Evolutionary conservation across 768 basidiomycete species (phyloP).

Genomic region (Lactifluus hygrophoroides): DNA sequence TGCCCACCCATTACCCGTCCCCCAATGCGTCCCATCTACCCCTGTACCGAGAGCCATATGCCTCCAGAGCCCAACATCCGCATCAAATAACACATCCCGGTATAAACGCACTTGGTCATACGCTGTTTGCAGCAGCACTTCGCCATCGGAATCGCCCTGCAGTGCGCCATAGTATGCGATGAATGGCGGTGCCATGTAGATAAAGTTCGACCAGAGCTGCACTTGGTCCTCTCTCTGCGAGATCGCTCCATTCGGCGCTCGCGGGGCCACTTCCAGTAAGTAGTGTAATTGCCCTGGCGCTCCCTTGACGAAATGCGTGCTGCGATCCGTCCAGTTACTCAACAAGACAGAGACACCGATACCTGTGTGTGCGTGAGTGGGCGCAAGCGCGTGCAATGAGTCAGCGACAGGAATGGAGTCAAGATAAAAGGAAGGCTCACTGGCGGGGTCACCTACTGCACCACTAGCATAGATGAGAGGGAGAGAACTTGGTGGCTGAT

Average conservation of each 20-base stretch:
- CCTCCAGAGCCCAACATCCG: conserved; percentile 40
- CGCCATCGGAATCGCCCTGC: conserved; percentile 29
- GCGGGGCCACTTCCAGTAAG: conserved; percentile 37
- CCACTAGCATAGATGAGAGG: conserved; percentile 40
- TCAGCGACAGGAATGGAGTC: not conserved
- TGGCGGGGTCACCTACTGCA: conserved; percentile 57
- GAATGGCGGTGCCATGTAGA: conserved; percentile 59
- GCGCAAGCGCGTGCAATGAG: no score
- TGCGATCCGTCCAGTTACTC: conserved; percentile 42
- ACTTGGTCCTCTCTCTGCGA: conserved; percentile 46
- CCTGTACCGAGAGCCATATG: conserved; percentile 43
- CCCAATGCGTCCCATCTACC: conserved; percentile 47
- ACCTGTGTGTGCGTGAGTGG: not conserved
- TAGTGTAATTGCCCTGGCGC: conserved; percentile 42
- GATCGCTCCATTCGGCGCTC: conserved; percentile 45
- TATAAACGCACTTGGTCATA: conserved; percentile 52
- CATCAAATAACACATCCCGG: conserved; percentile 40
- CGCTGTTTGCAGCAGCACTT: conserved; percentile 36
- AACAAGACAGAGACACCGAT: conserved; percentile 34
- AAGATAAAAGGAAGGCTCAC: conserved; percentile 25
- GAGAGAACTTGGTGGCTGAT: conserved; percentile 31
- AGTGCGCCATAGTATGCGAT: conserved; percentile 56
- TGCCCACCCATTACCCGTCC: conserved; percentile 66
- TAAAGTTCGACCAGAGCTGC: conserved; percentile 51
- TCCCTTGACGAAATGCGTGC: conserved; percentile 30